Evolutionary conservation across 2,329 filamentous ascomycete species (phyloP).

Genomic region (Didymella glomerata): DNA sequence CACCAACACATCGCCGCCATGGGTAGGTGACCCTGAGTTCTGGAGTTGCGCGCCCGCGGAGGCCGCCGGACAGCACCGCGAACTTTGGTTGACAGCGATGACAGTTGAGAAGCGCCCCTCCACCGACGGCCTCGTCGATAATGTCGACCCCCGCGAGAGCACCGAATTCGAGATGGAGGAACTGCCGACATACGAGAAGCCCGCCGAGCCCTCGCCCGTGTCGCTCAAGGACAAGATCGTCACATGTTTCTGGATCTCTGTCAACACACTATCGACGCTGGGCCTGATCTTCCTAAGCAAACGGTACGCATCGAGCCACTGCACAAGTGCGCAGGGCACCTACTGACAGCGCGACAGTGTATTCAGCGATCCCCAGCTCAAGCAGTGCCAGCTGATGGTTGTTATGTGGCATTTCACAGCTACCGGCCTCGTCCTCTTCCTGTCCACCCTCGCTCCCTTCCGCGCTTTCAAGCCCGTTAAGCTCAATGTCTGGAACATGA

Average conservation of each 20-base stretch:
- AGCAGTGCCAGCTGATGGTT: conserved; percentile 57
- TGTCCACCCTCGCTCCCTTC: conserved; percentile 54
- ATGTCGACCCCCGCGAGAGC: conserved; percentile 47
- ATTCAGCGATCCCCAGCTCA: conserved; percentile 56
- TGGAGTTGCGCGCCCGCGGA: not conserved
- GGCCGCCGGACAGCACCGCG: not conserved
- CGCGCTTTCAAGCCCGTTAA: conserved; percentile 56
- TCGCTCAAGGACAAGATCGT: conserved; percentile 50
- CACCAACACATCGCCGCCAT: conserved; percentile 31
- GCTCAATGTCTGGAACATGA: conserved; percentile 55
- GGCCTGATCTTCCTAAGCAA: conserved; percentile 58
- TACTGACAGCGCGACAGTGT: conserved; percentile 50
- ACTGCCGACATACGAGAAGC: conserved; percentile 48
- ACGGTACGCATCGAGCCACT: conserved; percentile 42
- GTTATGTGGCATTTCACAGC: conserved; percentile 60
- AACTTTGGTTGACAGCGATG: conserved; percentile 25
- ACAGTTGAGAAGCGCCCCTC: conserved; percentile 51
- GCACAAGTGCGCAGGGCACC: not conserved
- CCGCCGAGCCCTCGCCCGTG: conserved; percentile 35
- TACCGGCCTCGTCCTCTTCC: conserved; percentile 55
- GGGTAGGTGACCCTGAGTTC: conserved; percentile 34
- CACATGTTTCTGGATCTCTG: conserved; percentile 52
- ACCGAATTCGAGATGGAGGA: conserved; percentile 42
- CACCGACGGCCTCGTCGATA: conserved; percentile 50
- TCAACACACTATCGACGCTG: conserved; percentile 57